These are phyloP conservation scores for Nidularia pulvinata DNA, from an alignment of 768 basidiomycete species.

Conservation along the genomic window DNA sequence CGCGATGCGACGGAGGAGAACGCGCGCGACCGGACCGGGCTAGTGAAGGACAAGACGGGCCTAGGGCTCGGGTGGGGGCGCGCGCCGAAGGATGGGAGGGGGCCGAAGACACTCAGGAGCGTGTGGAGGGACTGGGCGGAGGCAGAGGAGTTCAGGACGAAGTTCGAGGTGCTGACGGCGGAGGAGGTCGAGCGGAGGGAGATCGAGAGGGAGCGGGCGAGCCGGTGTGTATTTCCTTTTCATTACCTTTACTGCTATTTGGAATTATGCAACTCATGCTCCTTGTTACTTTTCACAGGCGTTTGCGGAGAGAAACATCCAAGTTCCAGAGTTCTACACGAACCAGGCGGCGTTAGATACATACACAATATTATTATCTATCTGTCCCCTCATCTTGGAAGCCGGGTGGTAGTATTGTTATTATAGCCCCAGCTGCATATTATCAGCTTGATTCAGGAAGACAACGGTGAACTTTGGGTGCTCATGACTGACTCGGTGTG, in stretches of 20 bases:
- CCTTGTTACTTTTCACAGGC: conserved; percentile 15
- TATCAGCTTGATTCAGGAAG: background rate
- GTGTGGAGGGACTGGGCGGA: conserved; percentile 98
- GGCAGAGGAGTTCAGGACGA: conserved; percentile 86
- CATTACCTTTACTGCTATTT: background rate
- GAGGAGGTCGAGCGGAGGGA: conserved; percentile 95
- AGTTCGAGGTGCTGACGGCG: conserved; percentile 80
- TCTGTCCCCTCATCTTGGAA: conserved; percentile 8
- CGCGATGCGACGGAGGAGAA: conserved; percentile 27
- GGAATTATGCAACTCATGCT: background rate
- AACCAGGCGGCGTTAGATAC: conserved; percentile 29
- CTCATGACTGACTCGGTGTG: too few species aligned
- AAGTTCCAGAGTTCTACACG: conserved; percentile 41
- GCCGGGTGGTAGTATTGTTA: background rate
- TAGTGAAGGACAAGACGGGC: conserved; percentile 83
- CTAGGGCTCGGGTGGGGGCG: conserved; percentile 75
- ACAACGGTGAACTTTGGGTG: background rate
- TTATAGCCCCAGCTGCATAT: too few species aligned
- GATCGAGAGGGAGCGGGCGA: conserved; percentile 83
- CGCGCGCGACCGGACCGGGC: conserved; percentile 44
- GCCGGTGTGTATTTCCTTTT: conserved; percentile 39
- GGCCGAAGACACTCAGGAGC: conserved; percentile 80
- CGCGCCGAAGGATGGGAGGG: conserved; percentile 77
- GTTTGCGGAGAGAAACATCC: conserved; percentile 36
- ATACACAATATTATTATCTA: conserved; percentile 8